Evolutionary conservation across 2,329 filamentous ascomycete species (phyloP), one percentile per base, ranked within the genome.

Genomic region (Aspergillus fumigatus): DNA sequence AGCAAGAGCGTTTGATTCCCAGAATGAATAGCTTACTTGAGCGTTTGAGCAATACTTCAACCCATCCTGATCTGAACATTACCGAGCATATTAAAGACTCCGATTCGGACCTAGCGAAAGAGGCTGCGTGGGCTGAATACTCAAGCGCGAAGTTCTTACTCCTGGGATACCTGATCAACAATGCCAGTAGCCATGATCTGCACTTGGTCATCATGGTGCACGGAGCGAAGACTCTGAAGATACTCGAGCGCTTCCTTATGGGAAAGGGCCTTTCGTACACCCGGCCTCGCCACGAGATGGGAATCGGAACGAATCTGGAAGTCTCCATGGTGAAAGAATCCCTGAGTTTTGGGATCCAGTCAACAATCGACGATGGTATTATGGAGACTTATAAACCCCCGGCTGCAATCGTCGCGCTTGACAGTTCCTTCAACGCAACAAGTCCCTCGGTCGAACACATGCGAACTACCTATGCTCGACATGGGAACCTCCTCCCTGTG

Each of bases 61-160:
- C 73, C 3, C 77, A 79, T 55, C 73, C 76, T 21, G 77, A 79
- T 59, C 61, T 79, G 38, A 78, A 77, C 54, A 69, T 77, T 7
- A 63, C 68, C 1, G 69, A 72, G 9, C 71, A 75, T 52, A 64
- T 75, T n/a, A 70, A 67, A 50, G 67, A 67, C 17, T 62, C 68
- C 9, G 64, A 71, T 11, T 61, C 69, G 2, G 69, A 75, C 38
- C 62, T 73, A 6, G 60, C 66, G 48, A 70, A 73, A 54, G 71
- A 77, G 57, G 73, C 77, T 5, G 65, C 72, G 4, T 79, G 76
- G 73, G 77, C 75, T 4, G 76, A 79, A 54, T 78, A 79, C 59
- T 77, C 74, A 7, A 78, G 77, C 50, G 70, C 76, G 9, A 79
- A 79, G 59, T 79, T 79, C 47, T 64, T 73, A 21, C 71, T 79